Conservation (phyloP, 805 yeast genomes). For the Saturnispora zaruensis region DNA sequence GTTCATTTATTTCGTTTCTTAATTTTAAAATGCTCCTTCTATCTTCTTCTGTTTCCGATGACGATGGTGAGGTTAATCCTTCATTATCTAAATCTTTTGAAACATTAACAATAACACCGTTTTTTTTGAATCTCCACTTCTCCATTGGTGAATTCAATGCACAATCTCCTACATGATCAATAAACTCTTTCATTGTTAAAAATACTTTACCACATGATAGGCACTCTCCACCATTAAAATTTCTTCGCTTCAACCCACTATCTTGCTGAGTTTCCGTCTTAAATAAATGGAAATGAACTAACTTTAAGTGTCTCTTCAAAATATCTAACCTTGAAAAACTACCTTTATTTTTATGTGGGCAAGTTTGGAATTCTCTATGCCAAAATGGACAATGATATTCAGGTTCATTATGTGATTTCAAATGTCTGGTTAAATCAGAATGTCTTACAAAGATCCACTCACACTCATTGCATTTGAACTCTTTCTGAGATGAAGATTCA, state of each 20-base stretch:
- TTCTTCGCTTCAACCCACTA: not conserved
- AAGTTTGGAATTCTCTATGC: conserved; percentile 51
- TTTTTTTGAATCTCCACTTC: conserved; percentile 27
- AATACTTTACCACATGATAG: conserved; percentile 54
- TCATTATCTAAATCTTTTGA: conserved; percentile 17
- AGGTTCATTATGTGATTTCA: conserved; percentile 58
- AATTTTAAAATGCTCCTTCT: not conserved
- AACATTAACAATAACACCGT: conserved; percentile 25
- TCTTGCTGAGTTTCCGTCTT: not conserved
- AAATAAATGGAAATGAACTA: conserved; percentile 54
- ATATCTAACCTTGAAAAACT: conserved; percentile 69
- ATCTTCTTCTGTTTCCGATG: not conserved
- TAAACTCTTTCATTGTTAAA: conserved; percentile 43
- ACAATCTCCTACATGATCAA: conserved; percentile 59
- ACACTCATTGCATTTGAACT: conserved; percentile 39
- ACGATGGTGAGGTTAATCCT: not conserved
- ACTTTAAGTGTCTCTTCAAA: conserved; percentile 58
- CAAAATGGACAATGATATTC: conserved; percentile 67
- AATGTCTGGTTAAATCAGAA: conserved; percentile 61
- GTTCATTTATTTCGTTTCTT: not conserved
- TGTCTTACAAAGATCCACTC: conserved; percentile 64
- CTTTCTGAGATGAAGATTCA: conserved; percentile 1
- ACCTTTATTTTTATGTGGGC: conserved; percentile 66
- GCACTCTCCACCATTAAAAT: conserved; percentile 45
- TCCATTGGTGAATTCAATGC: conserved; percentile 35